A percentile compares a stretch with the other conserved stretches of the same genome.
phyloP scores from a whole-genome alignment of 129 eudicot species.

The Lactuca sativa region DNA sequence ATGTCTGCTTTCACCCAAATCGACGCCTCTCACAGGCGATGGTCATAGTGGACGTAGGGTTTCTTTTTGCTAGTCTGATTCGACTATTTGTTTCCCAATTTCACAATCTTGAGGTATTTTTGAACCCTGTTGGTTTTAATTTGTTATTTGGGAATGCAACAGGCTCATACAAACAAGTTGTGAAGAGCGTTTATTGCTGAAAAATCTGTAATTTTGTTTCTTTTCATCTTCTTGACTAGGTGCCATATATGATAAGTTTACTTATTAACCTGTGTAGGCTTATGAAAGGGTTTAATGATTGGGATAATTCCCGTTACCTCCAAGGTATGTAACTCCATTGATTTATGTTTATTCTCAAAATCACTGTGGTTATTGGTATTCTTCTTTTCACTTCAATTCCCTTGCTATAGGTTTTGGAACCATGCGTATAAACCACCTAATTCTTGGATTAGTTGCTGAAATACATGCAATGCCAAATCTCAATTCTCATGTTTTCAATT shows the following conservation, averaged over 20 bases:
- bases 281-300: slow-evolving; percentile 58
- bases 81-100: too few relatives aligned
- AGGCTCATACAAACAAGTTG: slow-evolving; percentile 80
- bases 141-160: slow-evolving; percentile 7
- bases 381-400: neutral
- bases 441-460: slow-evolving; percentile 63
- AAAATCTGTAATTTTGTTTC: slow-evolving; percentile 39
- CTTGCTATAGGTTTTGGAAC: slow-evolving; percentile 54
- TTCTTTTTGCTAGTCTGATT: too few relatives aligned
- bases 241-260: neutral
- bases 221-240: neutral
- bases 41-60: too few relatives aligned
- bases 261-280: slow-evolving; percentile 38
- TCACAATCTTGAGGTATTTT: too few relatives aligned
- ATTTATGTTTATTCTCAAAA: neutral
- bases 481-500: slow-evolving; percentile 60
- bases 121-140: too few relatives aligned
- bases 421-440: slow-evolving; percentile 69
- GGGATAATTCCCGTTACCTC: slow-evolving; percentile 56
- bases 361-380: slow-evolving; percentile 3
- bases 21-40: too few relatives aligned
- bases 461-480: slow-evolving; percentile 64
- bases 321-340: slow-evolving; percentile 40
- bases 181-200: slow-evolving; percentile 75
- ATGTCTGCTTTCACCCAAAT: too few relatives aligned